Percentiles rank a stretch among this genome's conserved stretches.
phyloP scores from a whole-genome alignment of 768 basidiomycete species.

The Russula griseocarnosa region DNA sequence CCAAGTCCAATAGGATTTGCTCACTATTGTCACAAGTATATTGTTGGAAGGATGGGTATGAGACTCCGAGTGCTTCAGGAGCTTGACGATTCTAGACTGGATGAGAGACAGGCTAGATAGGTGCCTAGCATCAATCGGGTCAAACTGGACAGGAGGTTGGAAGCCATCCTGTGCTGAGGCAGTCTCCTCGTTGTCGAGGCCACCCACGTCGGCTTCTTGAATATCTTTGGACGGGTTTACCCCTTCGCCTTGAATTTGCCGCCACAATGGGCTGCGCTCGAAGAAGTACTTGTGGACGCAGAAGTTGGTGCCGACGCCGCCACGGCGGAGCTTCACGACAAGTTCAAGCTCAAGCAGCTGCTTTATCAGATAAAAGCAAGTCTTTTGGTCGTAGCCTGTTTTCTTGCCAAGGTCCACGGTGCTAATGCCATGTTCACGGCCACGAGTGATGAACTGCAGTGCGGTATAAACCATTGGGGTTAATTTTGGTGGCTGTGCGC shows the following conservation, averaged over 20 bases:
- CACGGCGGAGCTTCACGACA: conserved; percentile 72
- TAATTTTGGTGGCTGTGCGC: conserved; percentile 63
- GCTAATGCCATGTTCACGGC: conserved; percentile 70
- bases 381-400: conserved; percentile 84
- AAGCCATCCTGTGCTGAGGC: conserved; percentile 23
- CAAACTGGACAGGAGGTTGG: conserved; percentile 46
- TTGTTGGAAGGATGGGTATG: conserved; percentile 70
- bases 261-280: conserved; percentile 71
- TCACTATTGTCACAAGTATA: conserved; percentile 70
- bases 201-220: conserved; percentile 33
- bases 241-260: conserved; percentile 70
- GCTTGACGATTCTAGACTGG: conserved; percentile 62
- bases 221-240: conserved; percentile 35
- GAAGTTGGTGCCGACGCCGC: conserved; percentile 72
- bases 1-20: conserved; percentile 31
- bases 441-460: conserved; percentile 80
- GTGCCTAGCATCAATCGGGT: conserved; percentile 73
- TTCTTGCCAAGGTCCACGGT: conserved; percentile 72
- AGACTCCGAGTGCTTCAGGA: conserved; percentile 67
- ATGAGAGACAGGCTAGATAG: conserved; percentile 72
- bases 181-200: conserved; percentile 36
- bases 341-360: conserved; percentile 69
- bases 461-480: conserved; percentile 83
- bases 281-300: conserved; percentile 84
- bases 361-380: conserved; percentile 80